Base-by-base conservation (phyloP, 225 moss, liverwort and hornwort genomes). In the Polytrichum commune region DNA sequence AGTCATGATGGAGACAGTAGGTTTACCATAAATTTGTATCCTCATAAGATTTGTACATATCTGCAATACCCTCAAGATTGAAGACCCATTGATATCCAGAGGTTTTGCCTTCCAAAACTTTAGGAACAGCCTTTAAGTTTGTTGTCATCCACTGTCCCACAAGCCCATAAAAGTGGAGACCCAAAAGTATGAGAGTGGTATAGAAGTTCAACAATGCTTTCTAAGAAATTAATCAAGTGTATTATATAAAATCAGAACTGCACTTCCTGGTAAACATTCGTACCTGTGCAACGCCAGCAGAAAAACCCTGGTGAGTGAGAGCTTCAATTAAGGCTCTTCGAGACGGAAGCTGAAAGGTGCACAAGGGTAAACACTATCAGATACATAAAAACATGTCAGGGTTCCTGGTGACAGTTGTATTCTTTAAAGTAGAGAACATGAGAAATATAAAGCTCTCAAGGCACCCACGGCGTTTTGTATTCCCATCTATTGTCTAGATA, bases 111-210 rank as follows among this genome's bases (percentile, higher is more conserved):
- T 29, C 70, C 65, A 53, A 70, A 20, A 69, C 76, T 58, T 8
- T 72, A 72, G 74, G 70, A 60, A 64, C 67, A 19, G 85, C 70
- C 55, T 78, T 90, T 80, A 97, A 77, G 78, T 88, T 97, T 53
- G 97, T 97, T 3, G 97, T 97, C 94, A 94, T 97, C 97, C 97
- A 97, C 94, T 93, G 88, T 27, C 27, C 53, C 76, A 33, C 65
- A 46, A 75, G 66, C 27, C 46, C 46, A 46, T 46, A 13, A 46
- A 46, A 16, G 46, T 46, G 46, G 16, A 46, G 46, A 53, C 24
- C 25, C 54, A 30, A 66, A 65, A 53, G 7, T 27, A 29, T 53
- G 54, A 65, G 62, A 19, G 9, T 56, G 24, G 24, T 7, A 7
- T 24, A 16, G 13, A 46, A 46, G 46, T 46, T 46, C 16, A 3